A percentile compares a stretch with the other conserved stretches of the same genome.
These are phyloP conservation scores for Incumbomyces delicatus DNA, from an alignment of 2,329 filamentous ascomycete species.

Conservation along the genomic window DNA sequence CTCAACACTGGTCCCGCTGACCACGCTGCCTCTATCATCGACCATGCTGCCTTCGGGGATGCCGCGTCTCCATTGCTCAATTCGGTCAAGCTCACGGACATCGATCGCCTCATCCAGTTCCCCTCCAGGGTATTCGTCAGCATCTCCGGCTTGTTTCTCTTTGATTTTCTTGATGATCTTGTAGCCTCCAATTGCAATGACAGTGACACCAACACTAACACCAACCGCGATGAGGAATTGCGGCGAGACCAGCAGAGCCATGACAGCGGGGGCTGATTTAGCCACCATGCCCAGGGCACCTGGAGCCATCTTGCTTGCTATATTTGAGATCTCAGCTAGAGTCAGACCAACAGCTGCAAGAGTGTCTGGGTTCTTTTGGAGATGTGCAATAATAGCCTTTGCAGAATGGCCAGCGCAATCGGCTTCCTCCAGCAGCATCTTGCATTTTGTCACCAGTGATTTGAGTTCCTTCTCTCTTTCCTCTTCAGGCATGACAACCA, in stretches of 20 bases:
- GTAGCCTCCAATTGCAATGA: slow-evolving; percentile 91
- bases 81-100: slow-evolving; percentile 37
- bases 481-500: slow-evolving; percentile 35
- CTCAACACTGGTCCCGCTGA: slow-evolving; percentile 49
- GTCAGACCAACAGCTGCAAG: slow-evolving; percentile 90
- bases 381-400: slow-evolving; percentile 67
- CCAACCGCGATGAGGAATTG: slow-evolving; percentile 92
- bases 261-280: slow-evolving; percentile 71
- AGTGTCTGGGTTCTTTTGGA: slow-evolving; percentile 76
- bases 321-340: slow-evolving; percentile 76
- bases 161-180: slow-evolving; percentile 89
- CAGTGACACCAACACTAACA: slow-evolving; percentile 81
- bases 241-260: slow-evolving; percentile 75
- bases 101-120: slow-evolving; percentile 49
- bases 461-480: slow-evolving; percentile 48
- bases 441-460: slow-evolving; percentile 63
- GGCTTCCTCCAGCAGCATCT: slow-evolving; percentile 71
- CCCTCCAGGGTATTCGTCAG: slow-evolving; percentile 21
- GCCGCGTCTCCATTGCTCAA: slow-evolving; percentile 55
- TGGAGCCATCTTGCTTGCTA: slow-evolving; percentile 76
- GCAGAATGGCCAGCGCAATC: slow-evolving; percentile 82
- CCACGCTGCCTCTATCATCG: slow-evolving; percentile 27
- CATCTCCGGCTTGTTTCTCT: slow-evolving; percentile 24
- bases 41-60: slow-evolving; percentile 48
- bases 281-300: slow-evolving; percentile 67